Percentiles rank a stretch among this genome's conserved stretches.
These are phyloP conservation scores for Exophiala bonariae DNA, from an alignment of 2,329 filamentous ascomycete species.

Conservation along the genomic window DNA sequence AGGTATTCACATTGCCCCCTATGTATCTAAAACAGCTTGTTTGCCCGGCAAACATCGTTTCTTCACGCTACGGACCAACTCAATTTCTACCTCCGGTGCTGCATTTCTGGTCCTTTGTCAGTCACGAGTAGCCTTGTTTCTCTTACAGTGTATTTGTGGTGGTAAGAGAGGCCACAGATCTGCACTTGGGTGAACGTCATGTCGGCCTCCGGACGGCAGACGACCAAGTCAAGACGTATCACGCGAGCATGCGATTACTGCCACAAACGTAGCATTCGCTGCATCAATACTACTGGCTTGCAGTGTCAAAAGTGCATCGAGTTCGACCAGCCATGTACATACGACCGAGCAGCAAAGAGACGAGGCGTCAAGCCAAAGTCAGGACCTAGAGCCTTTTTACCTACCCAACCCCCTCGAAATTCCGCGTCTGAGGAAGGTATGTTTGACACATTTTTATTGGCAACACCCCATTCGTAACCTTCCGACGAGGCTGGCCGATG, in stretches of 20 bases:
- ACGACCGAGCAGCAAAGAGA: conserved; percentile 45
- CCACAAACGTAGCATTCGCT: conserved; percentile 50
- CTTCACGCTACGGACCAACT: too few relatives aligned
- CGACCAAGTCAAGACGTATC: conserved; percentile 17
- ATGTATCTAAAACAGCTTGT: too few relatives aligned
- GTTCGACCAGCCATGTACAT: conserved; percentile 52
- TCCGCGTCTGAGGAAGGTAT: conserved; percentile 3
- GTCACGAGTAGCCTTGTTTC: too few relatives aligned
- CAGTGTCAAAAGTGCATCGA: conserved; percentile 53
- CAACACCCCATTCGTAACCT: too few relatives aligned
- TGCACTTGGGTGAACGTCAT: conserved; percentile 6
- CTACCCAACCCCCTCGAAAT: conserved; percentile 2
- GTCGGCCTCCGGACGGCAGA: conserved; percentile 9
- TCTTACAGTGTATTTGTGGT: too few relatives aligned
- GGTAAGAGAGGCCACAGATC: conserved; percentile 2
- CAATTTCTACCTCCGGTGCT: too few relatives aligned
- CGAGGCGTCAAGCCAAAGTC: conserved; percentile 32
- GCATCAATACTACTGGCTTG: conserved; percentile 35
- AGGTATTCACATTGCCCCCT: too few relatives aligned
- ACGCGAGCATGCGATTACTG: conserved; percentile 47
- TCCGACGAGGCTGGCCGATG: too few relatives aligned
- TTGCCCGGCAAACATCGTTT: too few relatives aligned
- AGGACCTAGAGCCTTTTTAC: background rate
- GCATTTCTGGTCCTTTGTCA: too few relatives aligned
- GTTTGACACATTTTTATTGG: conserved; percentile 1